Percentiles rank a stretch among this genome's conserved stretches.
phyloP scores from a whole-genome alignment of 306 rosid species.

The Carpinus fangiana region DNA sequence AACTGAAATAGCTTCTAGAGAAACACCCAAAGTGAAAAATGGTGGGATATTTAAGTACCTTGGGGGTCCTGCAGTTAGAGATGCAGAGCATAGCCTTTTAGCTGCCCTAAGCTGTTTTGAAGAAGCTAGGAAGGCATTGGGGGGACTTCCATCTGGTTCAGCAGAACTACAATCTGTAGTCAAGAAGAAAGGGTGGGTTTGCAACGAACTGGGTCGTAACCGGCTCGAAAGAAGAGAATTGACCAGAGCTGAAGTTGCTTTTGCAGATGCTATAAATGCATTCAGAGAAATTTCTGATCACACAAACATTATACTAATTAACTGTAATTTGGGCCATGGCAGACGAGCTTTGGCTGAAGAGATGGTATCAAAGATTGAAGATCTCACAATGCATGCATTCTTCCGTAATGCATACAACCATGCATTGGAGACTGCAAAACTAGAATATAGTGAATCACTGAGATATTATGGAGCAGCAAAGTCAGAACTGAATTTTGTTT shows the following conservation, averaged over 20 bases:
- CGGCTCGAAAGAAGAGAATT: constrained; percentile 72
- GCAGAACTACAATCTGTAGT: constrained; percentile 66
- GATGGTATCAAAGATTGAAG: constrained; percentile 67
- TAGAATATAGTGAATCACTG: constrained; percentile 82
- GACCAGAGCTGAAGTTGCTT: constrained; percentile 72
- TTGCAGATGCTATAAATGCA: constrained; percentile 81
- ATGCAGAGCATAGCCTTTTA: constrained; percentile 60
- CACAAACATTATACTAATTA: constrained; percentile 78
- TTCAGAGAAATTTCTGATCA: constrained; percentile 91
- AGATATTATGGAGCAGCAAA: constrained; percentile 88
- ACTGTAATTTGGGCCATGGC: constrained; percentile 96
- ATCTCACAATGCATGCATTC: constrained; percentile 51
- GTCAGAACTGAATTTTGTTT: constrained; percentile 56
- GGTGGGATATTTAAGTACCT: constrained; percentile 95
- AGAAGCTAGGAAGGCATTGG: constrained; percentile 73
- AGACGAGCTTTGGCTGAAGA: constrained; percentile 91
- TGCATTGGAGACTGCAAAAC: constrained; percentile 75
- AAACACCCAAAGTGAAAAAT: constrained; percentile 49
- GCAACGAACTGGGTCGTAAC: constrained; percentile 85
- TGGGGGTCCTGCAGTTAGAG: constrained; percentile 57
- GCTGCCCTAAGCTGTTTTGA: constrained; percentile 75
- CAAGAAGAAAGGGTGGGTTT: constrained; percentile 93
- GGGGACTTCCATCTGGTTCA: constrained; percentile 62
- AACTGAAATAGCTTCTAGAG: constrained; percentile 39
- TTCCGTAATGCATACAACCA: constrained; percentile 62